phyloP scores from a whole-genome alignment of 2,329 filamentous ascomycete genomes.

The Stagonosporopsis rhizophila region DNA sequence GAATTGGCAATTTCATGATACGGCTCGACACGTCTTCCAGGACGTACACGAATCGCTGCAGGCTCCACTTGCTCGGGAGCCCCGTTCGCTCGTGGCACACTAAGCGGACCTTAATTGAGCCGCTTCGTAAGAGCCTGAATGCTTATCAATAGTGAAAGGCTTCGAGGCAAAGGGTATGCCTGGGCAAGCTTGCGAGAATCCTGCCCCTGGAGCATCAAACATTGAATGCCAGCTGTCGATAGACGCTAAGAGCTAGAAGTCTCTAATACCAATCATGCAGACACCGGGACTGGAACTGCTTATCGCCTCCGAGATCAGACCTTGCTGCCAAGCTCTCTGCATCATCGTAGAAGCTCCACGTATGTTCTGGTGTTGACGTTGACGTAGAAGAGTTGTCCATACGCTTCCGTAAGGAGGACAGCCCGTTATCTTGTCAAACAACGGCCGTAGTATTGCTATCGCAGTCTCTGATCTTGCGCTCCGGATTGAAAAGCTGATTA shows the following conservation, averaged over 20 bases:
- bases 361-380: conserved; percentile 1
- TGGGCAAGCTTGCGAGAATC: not conserved
- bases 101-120: conserved; percentile 20
- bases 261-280: not conserved
- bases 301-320: conserved; percentile 4
- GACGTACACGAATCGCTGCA: conserved; percentile 24
- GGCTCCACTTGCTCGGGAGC: conserved; percentile 29
- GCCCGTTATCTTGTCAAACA: conserved; percentile 3
- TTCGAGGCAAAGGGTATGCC: not conserved
- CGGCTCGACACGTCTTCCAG: conserved; percentile 23
- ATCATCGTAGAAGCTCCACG: not conserved
- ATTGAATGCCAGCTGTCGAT: not conserved
- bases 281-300: conserved; percentile 2
- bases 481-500: conserved; percentile 4
- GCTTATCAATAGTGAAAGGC: conserved; percentile 3
- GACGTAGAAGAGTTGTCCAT: not conserved
- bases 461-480: conserved; percentile 9
- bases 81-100: conserved; percentile 22
- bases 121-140: conserved; percentile 10
- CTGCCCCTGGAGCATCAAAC: not conserved
- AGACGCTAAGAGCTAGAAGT: not conserved
- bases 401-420: not conserved
- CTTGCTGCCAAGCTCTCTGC: not conserved
- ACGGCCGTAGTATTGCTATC: not conserved
- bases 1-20: conserved; percentile 21